Evolutionary conservation across 345 rosid genomes (phyloP), one percentile per base, ranked within the genome.

Genomic region (Eucalyptus decipiens): DNA sequence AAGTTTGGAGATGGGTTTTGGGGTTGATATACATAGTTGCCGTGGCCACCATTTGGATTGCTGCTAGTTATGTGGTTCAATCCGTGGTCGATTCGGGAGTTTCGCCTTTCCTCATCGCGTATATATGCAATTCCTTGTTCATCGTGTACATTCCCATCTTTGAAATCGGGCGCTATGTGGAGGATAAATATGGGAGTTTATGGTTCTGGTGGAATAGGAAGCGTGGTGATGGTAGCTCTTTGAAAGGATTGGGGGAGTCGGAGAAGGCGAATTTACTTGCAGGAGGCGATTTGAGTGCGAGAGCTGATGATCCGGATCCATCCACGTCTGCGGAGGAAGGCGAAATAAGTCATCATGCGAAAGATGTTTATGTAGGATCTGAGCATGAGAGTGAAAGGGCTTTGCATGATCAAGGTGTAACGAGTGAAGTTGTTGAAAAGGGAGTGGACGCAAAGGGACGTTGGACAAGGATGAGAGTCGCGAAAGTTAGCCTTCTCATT

Each of bases 51-150:
- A 97, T 97, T 83, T 97, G 99, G 99, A 97, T 97, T 83, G 97
- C 97, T 9, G 99, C 99, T 19, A 97, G 99, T 92, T 97, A 95
- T 89, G 98, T 97, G 90, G 99, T 97, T 51, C 98, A 97, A 90
- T 96, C 98, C 32, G 98, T 96, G 43, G 98, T 97, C 16, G 98
- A 97, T 92, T 95, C 91, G 11, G 99, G 99, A 49, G 99, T 97
- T 69, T 97, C 98, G 5, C 99, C 99, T 13, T 97, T 97, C 91
- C 95, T 97, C 85, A 92, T 98, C 90, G 95, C 99, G 19, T 97
- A 95, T 91, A 98, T 98, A 87, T 98, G 99, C 93, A 98, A 98
- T 92, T 97, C 99, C 1, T 89, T 98, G 91, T 97, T 97, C 91
- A 90, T 97, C 51, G 83, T 97, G 52, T 97, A 97, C 90, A 92